Conservation (phyloP, 1,284 basidiomycete species). For the Phlebopus sp. region DNA sequence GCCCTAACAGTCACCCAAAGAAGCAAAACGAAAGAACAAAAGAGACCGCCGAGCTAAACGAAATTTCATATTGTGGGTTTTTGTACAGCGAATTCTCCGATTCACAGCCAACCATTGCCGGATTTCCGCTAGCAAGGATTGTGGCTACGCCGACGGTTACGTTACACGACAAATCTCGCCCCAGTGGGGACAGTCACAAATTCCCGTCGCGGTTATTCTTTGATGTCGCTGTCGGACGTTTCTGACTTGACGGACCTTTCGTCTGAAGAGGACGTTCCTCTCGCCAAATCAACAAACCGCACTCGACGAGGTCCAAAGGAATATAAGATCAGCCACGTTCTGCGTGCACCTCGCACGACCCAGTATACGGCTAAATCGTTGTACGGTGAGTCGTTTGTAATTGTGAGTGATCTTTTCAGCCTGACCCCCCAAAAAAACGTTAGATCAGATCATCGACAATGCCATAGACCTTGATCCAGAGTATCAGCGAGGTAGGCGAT, state of each 20-base stretch:
- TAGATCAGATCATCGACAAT: constrained; percentile 47
- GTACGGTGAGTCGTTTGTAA: constrained; percentile 37
- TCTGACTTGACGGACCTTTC: constrained; percentile 47
- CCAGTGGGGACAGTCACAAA: too few species aligned
- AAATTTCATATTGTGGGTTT: too few species aligned
- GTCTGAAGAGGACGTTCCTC: constrained; percentile 35
- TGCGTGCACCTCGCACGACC: constrained; percentile 43
- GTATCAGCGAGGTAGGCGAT: constrained; percentile 45
- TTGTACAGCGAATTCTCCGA: too few species aligned
- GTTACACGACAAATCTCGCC: background rate
- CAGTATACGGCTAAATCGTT: constrained; percentile 44
- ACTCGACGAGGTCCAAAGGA: constrained; percentile 27
- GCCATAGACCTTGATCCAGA: constrained; percentile 49
- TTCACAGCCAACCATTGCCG: too few species aligned
- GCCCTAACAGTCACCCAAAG: too few species aligned
- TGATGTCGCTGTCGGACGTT: constrained; percentile 35
- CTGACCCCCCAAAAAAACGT: background rate
- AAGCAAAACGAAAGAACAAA: too few species aligned
- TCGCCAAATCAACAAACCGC: constrained; percentile 18
- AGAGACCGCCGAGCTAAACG: too few species aligned
- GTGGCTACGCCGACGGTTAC: too few species aligned
- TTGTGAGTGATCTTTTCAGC: background rate
- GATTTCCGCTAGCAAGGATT: too few species aligned
- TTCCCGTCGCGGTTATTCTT: background rate
- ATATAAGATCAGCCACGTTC: constrained; percentile 35